Evolutionary conservation across 768 basidiomycete genomes (phyloP).

Genomic region (Holtermanniella nyarrowii): DNA sequence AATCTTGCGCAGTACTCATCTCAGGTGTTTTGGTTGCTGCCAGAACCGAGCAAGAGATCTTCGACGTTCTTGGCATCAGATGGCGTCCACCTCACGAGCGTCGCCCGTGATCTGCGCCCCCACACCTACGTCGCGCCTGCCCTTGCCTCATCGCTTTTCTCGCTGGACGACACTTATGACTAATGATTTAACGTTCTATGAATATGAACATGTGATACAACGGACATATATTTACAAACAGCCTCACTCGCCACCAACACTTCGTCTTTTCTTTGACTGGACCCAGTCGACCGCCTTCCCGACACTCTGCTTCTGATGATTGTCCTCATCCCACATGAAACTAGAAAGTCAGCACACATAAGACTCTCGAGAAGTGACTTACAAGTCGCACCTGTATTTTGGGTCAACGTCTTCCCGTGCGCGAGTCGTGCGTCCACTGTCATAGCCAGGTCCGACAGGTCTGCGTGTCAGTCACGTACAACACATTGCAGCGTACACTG

Average conservation of each 20-base stretch:
- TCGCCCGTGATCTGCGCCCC: too few species aligned
- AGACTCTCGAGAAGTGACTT: slow-evolving; percentile 6
- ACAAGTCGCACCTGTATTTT: slow-evolving; percentile 39
- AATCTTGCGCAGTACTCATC: slow-evolving; percentile 1
- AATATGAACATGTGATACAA: too few species aligned
- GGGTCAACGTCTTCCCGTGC: slow-evolving; percentile 38
- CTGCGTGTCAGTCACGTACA: slow-evolving; percentile 5
- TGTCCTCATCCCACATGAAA: neutral
- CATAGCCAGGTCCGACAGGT: slow-evolving; percentile 39
- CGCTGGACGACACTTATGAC: too few species aligned
- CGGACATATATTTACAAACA: too few species aligned
- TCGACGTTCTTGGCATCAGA: slow-evolving; percentile 53
- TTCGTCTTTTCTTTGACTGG: neutral
- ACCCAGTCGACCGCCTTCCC: neutral
- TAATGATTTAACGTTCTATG: too few species aligned
- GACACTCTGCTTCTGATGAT: neutral
- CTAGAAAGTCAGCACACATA: neutral
- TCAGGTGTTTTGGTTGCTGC: slow-evolving; percentile 63
- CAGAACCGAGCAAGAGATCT: slow-evolving; percentile 78
- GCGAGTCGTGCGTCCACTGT: slow-evolving; percentile 33
- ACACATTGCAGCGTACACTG: slow-evolving; percentile 17
- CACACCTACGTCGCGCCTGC: too few species aligned
- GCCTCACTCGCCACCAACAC: too few species aligned
- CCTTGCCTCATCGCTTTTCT: too few species aligned
- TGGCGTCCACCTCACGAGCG: too few species aligned